Percentiles rank a stretch among this genome's conserved stretches.
Conservation (phyloP, 2,329 filamentous ascomycete species). For the Aspergillus ochraceus region DNA sequence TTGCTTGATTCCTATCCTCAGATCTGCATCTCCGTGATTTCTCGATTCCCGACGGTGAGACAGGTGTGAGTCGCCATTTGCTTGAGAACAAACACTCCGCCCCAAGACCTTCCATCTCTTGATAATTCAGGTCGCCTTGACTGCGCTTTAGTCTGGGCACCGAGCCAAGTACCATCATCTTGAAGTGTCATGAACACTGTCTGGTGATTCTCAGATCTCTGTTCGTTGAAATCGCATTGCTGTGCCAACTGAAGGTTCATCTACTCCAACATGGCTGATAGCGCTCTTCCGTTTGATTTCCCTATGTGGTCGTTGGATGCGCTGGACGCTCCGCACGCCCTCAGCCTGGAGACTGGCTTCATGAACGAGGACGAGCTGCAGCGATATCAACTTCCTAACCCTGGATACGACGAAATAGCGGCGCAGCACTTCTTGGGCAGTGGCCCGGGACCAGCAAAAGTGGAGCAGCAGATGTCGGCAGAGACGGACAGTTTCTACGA, state of each 20-base stretch:
- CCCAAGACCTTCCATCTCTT: neutral
- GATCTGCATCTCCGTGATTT: neutral
- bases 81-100: neutral
- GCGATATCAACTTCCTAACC: neutral
- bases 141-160: too few relatives aligned
- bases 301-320: neutral
- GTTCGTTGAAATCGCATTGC: neutral
- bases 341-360: neutral
- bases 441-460: neutral
- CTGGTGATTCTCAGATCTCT: neutral
- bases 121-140: neutral
- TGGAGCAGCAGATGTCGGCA: neutral
- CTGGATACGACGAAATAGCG: neutral
- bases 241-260: neutral
- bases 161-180: neutral
- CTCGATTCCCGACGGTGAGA: neutral
- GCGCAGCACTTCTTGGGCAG: neutral
- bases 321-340: neutral
- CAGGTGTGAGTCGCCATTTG: neutral
- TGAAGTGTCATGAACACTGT: neutral
- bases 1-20: neutral
- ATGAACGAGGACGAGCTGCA: neutral
- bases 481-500: neutral
- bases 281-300: neutral
- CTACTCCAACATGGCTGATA: neutral